These are phyloP conservation scores for Ceriops zippeliana DNA, from an alignment of 345 rosid genomes.

Conservation along the genomic window DNA sequence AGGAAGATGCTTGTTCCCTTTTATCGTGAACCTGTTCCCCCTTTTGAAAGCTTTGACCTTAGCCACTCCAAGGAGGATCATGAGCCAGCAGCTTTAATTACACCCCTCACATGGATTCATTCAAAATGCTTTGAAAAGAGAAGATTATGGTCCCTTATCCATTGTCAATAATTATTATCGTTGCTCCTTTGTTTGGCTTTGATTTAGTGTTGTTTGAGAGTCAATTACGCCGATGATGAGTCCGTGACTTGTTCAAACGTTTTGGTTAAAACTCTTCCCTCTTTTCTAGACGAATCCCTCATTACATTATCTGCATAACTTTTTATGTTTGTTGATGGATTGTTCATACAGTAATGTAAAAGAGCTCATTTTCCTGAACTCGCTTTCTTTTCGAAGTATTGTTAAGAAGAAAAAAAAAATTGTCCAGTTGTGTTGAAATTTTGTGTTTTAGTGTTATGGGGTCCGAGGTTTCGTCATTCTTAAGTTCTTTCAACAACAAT, in stretches of 20 bases:
- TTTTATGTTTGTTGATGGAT: no score
- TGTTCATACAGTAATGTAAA: no score
- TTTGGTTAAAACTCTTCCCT: neutral
- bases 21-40: neutral
- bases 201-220: constrained; percentile 12
- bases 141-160: constrained; percentile 5
- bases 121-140: neutral
- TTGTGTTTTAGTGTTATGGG: no score
- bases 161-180: neutral
- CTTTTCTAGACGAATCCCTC: neutral
- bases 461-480: no score
- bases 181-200: neutral
- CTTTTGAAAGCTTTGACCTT: neutral
- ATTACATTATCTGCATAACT: no score
- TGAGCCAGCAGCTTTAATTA: neutral
- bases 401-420: no score
- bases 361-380: no score
- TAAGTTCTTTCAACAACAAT: no score
- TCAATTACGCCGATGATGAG: constrained; percentile 22
- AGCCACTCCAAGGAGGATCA: neutral
- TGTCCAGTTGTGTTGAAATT: no score
- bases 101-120: neutral
- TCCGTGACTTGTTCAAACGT: constrained; percentile 5
- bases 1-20: neutral
- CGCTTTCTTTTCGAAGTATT: no score